phyloP scores from a whole-genome alignment of 441 rosid species.

The Adansonia gregorii region DNA sequence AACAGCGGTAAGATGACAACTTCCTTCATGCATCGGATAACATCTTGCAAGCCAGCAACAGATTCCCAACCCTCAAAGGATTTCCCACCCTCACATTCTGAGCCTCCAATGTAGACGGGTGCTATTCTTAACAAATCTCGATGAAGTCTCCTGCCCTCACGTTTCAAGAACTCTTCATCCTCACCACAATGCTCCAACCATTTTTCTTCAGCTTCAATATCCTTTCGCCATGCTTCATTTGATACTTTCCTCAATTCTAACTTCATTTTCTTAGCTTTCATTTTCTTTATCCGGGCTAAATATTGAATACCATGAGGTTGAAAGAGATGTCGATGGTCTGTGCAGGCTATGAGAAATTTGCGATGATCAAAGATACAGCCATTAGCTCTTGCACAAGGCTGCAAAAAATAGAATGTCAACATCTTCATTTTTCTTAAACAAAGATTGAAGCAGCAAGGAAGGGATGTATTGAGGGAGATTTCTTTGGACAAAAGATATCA shows the following conservation, averaged over 20 bases:
- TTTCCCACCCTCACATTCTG: slow-evolving; percentile 60
- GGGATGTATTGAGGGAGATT: slow-evolving; percentile 20
- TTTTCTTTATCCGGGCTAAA: slow-evolving; percentile 62
- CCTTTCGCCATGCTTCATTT: slow-evolving; percentile 90
- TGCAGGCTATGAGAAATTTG: slow-evolving; percentile 98
- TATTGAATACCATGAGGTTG: slow-evolving; percentile 77
- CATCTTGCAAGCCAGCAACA: slow-evolving; percentile 97
- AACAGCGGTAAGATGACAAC: slow-evolving; percentile 91
- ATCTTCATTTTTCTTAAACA: slow-evolving; percentile 23
- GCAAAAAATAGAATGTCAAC: slow-evolving; percentile 40
- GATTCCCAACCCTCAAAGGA: slow-evolving; percentile 93
- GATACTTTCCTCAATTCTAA: slow-evolving; percentile 72
- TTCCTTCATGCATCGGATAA: slow-evolving; percentile 93
- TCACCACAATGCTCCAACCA: slow-evolving; percentile 99
- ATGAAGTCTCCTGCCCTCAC: slow-evolving; percentile 94
- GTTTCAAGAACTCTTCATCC: slow-evolving; percentile 97
- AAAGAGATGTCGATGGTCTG: slow-evolving; percentile 85
- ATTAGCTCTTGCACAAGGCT: slow-evolving; percentile 38
- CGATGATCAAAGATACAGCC: slow-evolving; percentile 98
- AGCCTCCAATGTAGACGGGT: slow-evolving; percentile 93
- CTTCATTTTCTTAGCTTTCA: slow-evolving; percentile 85
- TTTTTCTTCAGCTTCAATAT: slow-evolving; percentile 94
- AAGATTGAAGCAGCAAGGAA: slow-evolving; percentile 25
- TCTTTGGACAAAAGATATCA: slow-evolving; percentile 18
- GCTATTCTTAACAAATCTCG: slow-evolving; percentile 94